Evolutionary conservation across 1,284 basidiomycete genomes (phyloP).

Genomic region (Pseudozyma flocculosa): DNA sequence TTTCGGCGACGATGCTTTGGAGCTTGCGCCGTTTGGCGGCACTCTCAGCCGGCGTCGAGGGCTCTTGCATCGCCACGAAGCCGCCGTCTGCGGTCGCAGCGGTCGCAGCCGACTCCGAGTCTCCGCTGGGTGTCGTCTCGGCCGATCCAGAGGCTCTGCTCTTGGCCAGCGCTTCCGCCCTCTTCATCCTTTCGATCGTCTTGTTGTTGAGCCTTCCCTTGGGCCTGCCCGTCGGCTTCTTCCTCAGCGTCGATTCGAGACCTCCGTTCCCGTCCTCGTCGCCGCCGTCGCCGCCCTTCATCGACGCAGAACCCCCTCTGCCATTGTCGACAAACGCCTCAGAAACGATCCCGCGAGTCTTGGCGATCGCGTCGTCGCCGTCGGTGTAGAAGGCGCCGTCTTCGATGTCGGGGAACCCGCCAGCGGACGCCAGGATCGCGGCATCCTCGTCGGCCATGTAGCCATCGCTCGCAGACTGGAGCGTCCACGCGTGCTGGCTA

Average conservation of each 20-base stretch:
- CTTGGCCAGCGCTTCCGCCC: neutral
- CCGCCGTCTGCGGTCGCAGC: too few relatives aligned
- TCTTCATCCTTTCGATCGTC: neutral
- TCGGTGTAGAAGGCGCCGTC: neutral
- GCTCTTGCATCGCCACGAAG: too few relatives aligned
- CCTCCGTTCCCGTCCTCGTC: neutral
- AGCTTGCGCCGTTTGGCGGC: neutral
- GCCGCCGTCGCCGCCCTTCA: too few relatives aligned
- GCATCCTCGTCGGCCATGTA: constrained; percentile 15
- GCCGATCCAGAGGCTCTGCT: neutral
- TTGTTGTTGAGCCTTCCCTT: neutral
- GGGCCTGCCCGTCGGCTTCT: neutral
- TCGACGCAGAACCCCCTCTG: too few relatives aligned
- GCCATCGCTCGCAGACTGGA: constrained; percentile 31
- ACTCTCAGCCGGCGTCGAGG: neutral
- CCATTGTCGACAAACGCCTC: neutral
- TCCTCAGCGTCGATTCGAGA: too few relatives aligned
- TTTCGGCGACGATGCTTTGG: neutral
- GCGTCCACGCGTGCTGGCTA: constrained; percentile 32
- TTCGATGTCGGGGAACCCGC: constrained; percentile 15
- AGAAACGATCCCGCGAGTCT: neutral
- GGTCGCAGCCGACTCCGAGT: neutral
- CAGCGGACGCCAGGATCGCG: constrained; percentile 15
- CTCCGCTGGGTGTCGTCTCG: too few relatives aligned
- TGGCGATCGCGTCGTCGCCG: neutral